phyloP scores from a whole-genome alignment of 495 filamentous ascomycete genomes.

The Daldinia bambusicola region DNA sequence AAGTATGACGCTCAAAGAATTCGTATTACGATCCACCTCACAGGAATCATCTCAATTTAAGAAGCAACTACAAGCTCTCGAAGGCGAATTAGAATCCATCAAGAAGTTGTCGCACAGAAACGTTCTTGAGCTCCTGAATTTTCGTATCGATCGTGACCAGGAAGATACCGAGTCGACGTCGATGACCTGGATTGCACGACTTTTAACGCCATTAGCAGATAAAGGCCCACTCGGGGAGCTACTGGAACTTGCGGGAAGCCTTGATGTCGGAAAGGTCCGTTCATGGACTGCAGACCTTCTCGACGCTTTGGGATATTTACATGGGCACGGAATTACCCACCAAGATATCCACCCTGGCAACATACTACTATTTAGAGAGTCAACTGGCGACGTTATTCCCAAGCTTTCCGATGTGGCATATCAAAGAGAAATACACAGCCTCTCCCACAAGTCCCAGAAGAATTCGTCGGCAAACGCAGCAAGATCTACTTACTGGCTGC shows the following conservation, averaged over 20 bases:
- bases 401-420: slow-evolving; percentile 78
- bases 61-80: slow-evolving; percentile 71
- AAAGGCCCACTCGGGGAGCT: slow-evolving; percentile 86
- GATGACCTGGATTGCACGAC: slow-evolving; percentile 76
- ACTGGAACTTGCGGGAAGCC: slow-evolving; percentile 77
- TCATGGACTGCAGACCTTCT: slow-evolving; percentile 92
- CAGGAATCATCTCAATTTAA: slow-evolving; percentile 69
- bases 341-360: slow-evolving; percentile 79
- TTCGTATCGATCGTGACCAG: slow-evolving; percentile 70
- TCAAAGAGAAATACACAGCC: slow-evolving; percentile 68
- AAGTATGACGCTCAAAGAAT: slow-evolving; percentile 76
- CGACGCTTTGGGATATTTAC: slow-evolving; percentile 86
- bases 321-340: slow-evolving; percentile 83
- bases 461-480: slow-evolving; percentile 65
- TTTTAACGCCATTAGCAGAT: slow-evolving; percentile 80
- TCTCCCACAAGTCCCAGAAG: slow-evolving; percentile 60
- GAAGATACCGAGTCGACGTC: slow-evolving; percentile 51
- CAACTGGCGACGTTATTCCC: slow-evolving; percentile 67
- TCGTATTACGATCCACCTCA: slow-evolving; percentile 64
- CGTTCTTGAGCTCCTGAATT: slow-evolving; percentile 80
- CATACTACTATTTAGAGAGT: slow-evolving; percentile 72
- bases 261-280: slow-evolving; percentile 76
- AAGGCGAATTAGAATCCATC: slow-evolving; percentile 74
- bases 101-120: slow-evolving; percentile 81
- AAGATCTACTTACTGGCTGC: slow-evolving; percentile 82